Evolutionary conservation across 257 asterid species (phyloP).

Genomic region (Solanum dulcamara): DNA sequence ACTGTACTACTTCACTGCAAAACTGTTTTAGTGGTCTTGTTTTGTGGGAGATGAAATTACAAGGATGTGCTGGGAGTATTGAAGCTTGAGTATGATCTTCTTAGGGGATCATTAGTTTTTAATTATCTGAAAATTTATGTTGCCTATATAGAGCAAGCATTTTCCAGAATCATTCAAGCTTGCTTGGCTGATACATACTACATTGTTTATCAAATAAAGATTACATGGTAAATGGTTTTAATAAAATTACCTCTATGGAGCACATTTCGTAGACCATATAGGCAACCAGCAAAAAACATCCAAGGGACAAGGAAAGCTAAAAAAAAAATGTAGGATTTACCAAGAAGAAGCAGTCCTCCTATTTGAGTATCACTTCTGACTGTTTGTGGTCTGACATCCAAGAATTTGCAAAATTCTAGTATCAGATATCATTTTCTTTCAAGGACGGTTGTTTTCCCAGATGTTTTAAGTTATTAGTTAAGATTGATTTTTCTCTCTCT

Average conservation of each 20-base stretch:
- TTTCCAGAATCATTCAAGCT: not conserved
- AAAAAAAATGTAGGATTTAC: slow-evolving; percentile 30
- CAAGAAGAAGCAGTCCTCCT: slow-evolving; percentile 50
- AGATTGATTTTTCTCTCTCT: not conserved
- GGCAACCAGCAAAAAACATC: slow-evolving; percentile 34
- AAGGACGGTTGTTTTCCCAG: not conserved
- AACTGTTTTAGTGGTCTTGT: too few relatives aligned
- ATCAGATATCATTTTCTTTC: slow-evolving; percentile 45
- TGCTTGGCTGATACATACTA: not conserved
- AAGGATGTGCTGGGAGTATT: too few relatives aligned
- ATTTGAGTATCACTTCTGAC: slow-evolving; percentile 45
- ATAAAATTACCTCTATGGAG: not conserved
- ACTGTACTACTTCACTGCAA: too few relatives aligned
- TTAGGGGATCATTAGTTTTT: not conserved
- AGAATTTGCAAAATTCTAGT: slow-evolving; percentile 73
- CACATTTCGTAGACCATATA: slow-evolving; percentile 35
- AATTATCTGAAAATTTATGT: not conserved
- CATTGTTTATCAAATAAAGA: not conserved
- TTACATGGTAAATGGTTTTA: not conserved
- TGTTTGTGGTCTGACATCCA: slow-evolving; percentile 79
- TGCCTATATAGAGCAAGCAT: not conserved
- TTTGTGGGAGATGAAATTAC: too few relatives aligned
- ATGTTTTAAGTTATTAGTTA: not conserved
- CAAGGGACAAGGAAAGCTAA: slow-evolving; percentile 40
- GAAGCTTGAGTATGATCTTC: too few relatives aligned